Percentiles rank a stretch among this genome's conserved stretches.
Evolutionary conservation across 805 yeast species (phyloP).

Genomic region (Ogataea neopini): DNA sequence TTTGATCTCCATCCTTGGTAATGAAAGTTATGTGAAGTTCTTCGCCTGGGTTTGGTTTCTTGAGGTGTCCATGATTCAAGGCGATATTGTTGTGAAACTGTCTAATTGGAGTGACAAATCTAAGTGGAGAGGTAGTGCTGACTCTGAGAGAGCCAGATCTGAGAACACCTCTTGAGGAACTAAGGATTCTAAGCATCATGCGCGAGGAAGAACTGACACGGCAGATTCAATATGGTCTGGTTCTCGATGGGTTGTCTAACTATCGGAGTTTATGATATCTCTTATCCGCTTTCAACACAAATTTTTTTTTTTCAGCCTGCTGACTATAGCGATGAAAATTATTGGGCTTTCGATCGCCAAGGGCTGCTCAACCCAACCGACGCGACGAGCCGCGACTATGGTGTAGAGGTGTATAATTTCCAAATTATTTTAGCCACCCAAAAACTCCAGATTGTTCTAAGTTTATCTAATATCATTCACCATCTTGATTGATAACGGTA

Average conservation of each 20-base stretch:
- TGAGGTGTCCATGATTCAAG: conserved; percentile 75
- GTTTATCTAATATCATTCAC: no score
- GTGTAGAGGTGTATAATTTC: conserved; percentile 2
- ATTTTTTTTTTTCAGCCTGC: conserved; percentile 3
- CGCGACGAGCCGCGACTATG: conserved; percentile 3
- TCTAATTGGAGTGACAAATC: no score
- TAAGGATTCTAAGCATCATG: conserved; percentile 1
- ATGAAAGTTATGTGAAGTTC: conserved; percentile 86
- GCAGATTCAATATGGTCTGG: neutral
- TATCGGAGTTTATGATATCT: neutral
- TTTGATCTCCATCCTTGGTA: conserved; percentile 86
- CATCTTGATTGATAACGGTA: no score
- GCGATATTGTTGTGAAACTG: conserved; percentile 1
- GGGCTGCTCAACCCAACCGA: conserved; percentile 15
- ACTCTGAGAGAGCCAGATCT: neutral
- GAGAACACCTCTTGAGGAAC: neutral
- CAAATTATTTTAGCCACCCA: conserved; percentile 2
- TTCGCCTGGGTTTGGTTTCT: conserved; percentile 91
- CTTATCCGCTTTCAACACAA: no score
- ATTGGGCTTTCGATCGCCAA: conserved; percentile 12
- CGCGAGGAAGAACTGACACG: neutral
- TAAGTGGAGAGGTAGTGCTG: neutral
- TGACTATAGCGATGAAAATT: conserved; percentile 15
- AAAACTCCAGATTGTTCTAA: neutral
- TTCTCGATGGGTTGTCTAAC: neutral